Evolutionary conservation across 345 rosid species (phyloP).

Genomic region (Eucalyptus viminalis): DNA sequence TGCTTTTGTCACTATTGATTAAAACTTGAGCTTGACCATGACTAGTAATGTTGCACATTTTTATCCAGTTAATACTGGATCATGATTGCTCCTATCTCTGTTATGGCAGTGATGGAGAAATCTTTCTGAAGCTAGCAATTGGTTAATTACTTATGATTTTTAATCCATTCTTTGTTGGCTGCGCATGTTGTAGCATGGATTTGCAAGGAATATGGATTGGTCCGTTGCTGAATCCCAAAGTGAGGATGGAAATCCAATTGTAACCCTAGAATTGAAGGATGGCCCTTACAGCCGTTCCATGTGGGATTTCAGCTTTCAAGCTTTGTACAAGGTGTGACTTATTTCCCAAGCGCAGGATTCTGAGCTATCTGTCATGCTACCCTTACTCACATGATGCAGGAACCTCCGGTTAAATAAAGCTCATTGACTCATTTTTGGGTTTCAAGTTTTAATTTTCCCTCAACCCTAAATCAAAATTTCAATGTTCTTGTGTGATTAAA

Average conservation of each 20-base stretch:
- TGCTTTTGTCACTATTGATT: not conserved
- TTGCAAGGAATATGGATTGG: conserved; percentile 97
- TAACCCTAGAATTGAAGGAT: conserved; percentile 78
- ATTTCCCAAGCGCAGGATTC: not conserved
- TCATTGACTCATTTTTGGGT: not conserved
- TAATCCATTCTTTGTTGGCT: not conserved
- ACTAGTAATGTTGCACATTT: not conserved
- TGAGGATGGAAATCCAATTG: conserved; percentile 45
- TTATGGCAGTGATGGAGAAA: not conserved
- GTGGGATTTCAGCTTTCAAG: conserved; percentile 93
- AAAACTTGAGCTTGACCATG: not conserved
- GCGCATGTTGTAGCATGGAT: conserved; percentile 60
- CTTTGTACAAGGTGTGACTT: conserved; percentile 54
- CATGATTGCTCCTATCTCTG: not conserved
- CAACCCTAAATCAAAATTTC: not conserved
- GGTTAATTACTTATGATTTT: not conserved
- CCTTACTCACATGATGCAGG: not conserved
- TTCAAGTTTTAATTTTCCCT: not conserved
- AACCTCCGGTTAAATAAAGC: not conserved
- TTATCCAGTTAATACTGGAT: not conserved
- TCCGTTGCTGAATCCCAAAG: conserved; percentile 49
- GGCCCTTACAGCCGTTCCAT: conserved; percentile 77
- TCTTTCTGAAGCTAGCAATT: not conserved
- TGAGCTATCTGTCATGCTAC: not conserved
- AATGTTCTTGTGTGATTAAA: not conserved